A percentile compares a stretch with the other conserved stretches of the same genome.
phyloP scores from a whole-genome alignment of 176 grass and related monocot genomes.

The Rhynchospora pubera region DNA sequence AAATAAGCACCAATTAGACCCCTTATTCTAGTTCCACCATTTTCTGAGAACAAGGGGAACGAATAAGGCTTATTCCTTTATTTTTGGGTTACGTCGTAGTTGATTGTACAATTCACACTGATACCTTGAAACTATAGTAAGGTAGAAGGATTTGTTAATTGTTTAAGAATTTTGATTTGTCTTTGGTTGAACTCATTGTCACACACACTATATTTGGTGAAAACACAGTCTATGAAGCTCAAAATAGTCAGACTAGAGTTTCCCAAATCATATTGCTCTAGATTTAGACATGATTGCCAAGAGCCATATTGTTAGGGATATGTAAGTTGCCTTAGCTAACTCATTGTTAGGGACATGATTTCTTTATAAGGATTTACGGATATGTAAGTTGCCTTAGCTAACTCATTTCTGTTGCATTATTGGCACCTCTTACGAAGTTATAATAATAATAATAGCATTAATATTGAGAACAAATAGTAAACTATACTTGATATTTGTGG shows the following conservation, averaged over 20 bases:
- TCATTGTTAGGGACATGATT: too few species aligned
- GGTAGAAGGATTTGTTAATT: too few species aligned
- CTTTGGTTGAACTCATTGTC: not conserved
- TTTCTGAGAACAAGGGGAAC: too few species aligned
- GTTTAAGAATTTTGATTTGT: not conserved
- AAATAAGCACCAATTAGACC: too few species aligned
- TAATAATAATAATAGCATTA: not conserved
- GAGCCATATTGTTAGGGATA: not conserved
- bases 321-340: not conserved
- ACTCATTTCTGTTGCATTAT: not conserved
- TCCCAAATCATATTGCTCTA: not conserved
- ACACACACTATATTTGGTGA: not conserved
- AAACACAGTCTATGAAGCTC: not conserved
- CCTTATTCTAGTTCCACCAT: too few species aligned
- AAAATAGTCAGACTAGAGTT: not conserved
- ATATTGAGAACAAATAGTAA: not conserved
- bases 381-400: not conserved
- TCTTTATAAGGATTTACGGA: not conserved
- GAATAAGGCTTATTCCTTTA: not conserved
- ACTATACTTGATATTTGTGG: not conserved
- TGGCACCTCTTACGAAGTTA: not conserved
- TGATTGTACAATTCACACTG: not conserved
- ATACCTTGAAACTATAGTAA: too few species aligned
- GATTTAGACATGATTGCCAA: not conserved
- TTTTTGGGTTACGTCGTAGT: not conserved